phyloP scores from a whole-genome alignment of 345 rosid species.

The Triadica sebifera region DNA sequence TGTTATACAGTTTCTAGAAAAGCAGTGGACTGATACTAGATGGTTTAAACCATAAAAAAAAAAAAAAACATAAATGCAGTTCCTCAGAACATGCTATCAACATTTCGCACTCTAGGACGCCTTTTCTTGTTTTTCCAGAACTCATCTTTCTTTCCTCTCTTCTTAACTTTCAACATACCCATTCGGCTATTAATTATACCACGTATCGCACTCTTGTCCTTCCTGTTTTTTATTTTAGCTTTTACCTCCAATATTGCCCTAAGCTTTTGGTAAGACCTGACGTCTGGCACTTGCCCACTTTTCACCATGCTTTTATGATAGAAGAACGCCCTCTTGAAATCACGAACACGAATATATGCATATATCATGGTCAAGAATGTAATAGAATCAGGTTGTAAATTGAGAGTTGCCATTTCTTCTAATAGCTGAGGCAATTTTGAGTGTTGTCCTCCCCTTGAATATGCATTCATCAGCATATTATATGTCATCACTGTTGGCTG shows the following conservation, averaged over 20 bases:
- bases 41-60: too few relatives aligned
- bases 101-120: constrained; percentile 25
- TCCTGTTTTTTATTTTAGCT: constrained; percentile 62
- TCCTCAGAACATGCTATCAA: neutral
- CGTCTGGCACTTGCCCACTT: constrained; percentile 72
- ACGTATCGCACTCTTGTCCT: constrained; percentile 71
- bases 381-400: constrained; percentile 73
- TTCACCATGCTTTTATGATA: constrained; percentile 91
- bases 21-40: too few relatives aligned
- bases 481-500: constrained; percentile 81
- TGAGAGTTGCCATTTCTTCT: constrained; percentile 68
- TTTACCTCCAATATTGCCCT: constrained; percentile 69
- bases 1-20: too few relatives aligned
- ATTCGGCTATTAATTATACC: constrained; percentile 73
- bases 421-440: constrained; percentile 74
- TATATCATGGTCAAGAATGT: constrained; percentile 88
- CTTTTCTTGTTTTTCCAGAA: constrained; percentile 78
- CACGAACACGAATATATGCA: constrained; percentile 75
- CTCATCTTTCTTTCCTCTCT: constrained; percentile 78
- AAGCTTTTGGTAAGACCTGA: constrained; percentile 71
- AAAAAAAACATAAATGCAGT: too few relatives aligned
- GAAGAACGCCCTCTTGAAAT: constrained; percentile 83
- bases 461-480: constrained; percentile 93
- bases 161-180: constrained; percentile 58
- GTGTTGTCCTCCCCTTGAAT: constrained; percentile 81